phyloP scores from a whole-genome alignment of 208 protist species.

The Leishmania mexicana region DNA sequence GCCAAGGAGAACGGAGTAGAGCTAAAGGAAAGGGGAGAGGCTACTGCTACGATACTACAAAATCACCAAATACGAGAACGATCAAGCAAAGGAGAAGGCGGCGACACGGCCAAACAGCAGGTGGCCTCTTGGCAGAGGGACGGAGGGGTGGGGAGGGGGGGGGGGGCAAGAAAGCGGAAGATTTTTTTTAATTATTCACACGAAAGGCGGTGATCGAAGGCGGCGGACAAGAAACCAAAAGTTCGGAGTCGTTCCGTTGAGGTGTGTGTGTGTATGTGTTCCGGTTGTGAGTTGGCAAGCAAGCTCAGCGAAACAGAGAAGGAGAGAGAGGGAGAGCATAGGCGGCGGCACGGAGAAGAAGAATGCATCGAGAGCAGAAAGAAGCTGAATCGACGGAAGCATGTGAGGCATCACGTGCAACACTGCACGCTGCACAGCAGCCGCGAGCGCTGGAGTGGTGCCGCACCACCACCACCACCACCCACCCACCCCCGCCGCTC shows the following conservation, averaged over 20 bases:
- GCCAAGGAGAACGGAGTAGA: not conserved
- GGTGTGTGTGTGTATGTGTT: not conserved
- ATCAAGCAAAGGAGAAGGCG: conserved; percentile 2
- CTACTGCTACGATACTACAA: not conserved
- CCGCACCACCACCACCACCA: no score
- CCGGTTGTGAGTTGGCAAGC: not conserved
- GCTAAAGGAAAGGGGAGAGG: not conserved
- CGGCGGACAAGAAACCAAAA: not conserved
- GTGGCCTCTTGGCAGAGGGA: not conserved
- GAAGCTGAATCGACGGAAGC: not conserved
- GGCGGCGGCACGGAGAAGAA: not conserved
- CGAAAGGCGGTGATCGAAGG: not conserved
- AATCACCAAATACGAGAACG: not conserved
- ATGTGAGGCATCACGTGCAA: not conserved
- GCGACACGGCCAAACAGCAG: not conserved
- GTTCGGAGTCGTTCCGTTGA: not conserved
- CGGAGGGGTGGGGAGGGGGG: not conserved
- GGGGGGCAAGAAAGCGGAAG: not conserved
- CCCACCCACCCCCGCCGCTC: not conserved
- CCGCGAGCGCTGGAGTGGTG: not conserved
- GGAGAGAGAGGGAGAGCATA: not conserved
- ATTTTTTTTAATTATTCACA: not conserved
- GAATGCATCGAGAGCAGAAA: not conserved
- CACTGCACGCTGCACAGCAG: not conserved
- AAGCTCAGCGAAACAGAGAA: not conserved